Evolutionary conservation across 164 flowering plant species (phyloP).

Genomic region (Vitis labrusca): DNA sequence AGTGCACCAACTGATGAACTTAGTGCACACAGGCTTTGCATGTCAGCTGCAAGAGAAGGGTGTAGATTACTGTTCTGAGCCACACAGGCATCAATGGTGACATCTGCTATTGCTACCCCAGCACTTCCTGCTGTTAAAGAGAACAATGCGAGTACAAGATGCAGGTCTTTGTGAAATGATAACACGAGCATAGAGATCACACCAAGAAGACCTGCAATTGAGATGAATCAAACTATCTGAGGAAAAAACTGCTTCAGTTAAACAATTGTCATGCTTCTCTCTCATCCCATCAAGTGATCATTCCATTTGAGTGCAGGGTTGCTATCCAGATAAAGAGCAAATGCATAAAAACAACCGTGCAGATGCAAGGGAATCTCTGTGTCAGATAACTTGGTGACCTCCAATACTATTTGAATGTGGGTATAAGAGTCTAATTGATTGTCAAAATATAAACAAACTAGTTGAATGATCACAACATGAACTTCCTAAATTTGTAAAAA

Average conservation of each 20-base stretch:
- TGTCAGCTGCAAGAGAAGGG: constrained; percentile 82
- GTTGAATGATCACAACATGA: no score
- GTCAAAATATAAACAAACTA: no score
- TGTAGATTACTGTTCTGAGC: constrained; percentile 77
- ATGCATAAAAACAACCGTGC: no score
- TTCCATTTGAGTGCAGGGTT: no score
- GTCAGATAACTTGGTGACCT: no score
- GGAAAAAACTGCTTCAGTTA: neutral
- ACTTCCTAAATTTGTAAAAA: no score
- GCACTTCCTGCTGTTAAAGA: constrained; percentile 82
- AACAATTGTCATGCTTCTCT: no score
- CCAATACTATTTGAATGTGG: no score
- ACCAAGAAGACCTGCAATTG: constrained; percentile 69
- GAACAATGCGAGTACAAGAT: constrained; percentile 60
- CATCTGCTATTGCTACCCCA: constrained; percentile 93
- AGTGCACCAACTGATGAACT: constrained; percentile 77
- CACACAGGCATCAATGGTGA: constrained; percentile 94
- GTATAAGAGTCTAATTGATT: no score
- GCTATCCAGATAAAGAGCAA: no score
- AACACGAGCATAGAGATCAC: constrained; percentile 64
- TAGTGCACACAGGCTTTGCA: constrained; percentile 89
- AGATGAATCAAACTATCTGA: constrained; percentile 3
- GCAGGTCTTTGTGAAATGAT: constrained; percentile 61
- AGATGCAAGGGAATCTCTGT: no score
- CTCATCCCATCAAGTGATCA: no score